phyloP scores from a whole-genome alignment of 345 rosid genomes.

The Pistacia integerrima region DNA sequence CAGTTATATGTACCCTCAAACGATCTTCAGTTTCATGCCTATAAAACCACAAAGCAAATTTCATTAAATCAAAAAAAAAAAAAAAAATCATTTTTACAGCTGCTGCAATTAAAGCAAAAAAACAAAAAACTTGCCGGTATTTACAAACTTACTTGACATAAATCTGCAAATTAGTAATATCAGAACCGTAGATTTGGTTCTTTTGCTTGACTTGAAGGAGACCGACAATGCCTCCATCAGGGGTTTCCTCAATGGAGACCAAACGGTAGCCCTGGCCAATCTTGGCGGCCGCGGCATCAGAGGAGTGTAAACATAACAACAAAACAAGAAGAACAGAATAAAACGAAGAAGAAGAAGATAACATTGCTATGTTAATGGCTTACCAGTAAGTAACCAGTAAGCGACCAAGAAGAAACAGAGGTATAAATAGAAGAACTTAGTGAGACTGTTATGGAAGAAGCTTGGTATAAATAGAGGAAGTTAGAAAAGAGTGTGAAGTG shows the following conservation, averaged over 20 bases:
- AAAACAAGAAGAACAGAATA: constrained; percentile 30
- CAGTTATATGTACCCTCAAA: constrained; percentile 84
- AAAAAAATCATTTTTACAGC: not conserved
- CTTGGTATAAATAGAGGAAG: not conserved
- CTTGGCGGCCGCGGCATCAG: constrained; percentile 38
- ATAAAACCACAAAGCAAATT: constrained; percentile 16
- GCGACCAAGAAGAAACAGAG: not conserved
- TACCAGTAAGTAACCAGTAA: no score
- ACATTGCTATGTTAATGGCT: not conserved
- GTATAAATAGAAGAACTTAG: not conserved
- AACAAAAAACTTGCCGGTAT: no score
- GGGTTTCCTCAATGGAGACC: constrained; percentile 70
- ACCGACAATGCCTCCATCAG: constrained; percentile 76
- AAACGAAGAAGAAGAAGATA: not conserved
- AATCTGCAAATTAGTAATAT: constrained; percentile 73
- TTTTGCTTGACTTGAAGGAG: constrained; percentile 77
- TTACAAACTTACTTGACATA: constrained; percentile 64
- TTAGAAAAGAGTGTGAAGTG: not conserved
- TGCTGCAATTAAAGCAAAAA: not conserved
- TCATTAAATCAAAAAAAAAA: constrained; percentile 2
- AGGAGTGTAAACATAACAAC: constrained; percentile 29
- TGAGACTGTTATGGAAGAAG: not conserved
- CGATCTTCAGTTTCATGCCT: constrained; percentile 86
- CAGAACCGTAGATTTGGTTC: constrained; percentile 80
- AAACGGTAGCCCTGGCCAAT: constrained; percentile 92